phyloP scores from a whole-genome alignment of 768 basidiomycete species.

The Lentinus brumalis region DNA sequence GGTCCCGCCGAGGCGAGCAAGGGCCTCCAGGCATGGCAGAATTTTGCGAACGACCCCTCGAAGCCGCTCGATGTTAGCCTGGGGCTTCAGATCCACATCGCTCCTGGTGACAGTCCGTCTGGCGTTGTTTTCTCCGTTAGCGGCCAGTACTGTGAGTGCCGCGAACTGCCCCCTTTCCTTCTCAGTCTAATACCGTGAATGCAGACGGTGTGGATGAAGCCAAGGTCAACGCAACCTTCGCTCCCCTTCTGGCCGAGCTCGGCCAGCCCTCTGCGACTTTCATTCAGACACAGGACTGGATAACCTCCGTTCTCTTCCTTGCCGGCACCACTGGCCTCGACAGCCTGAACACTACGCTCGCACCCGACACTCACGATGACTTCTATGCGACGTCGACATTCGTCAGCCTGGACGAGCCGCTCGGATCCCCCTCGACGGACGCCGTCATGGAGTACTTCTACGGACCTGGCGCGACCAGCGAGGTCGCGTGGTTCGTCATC shows the following conservation, averaged over 20 bases:
- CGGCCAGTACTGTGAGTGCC: background rate
- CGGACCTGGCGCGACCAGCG: background rate
- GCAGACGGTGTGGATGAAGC: background rate
- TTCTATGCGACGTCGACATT: conserved; percentile 1
- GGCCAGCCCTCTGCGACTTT: background rate
- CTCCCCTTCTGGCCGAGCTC: background rate
- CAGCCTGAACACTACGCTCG: background rate
- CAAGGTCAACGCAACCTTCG: background rate
- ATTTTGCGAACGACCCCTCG: background rate
- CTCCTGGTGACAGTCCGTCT: background rate
- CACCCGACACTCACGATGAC: background rate
- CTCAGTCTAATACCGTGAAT: background rate
- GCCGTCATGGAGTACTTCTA: background rate
- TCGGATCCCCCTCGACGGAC: background rate
- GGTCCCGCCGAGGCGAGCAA: background rate
- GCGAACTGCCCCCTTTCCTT: background rate
- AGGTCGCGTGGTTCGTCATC: conserved; percentile 1
- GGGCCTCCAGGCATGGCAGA: conserved; percentile 5
- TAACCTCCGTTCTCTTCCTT: background rate
- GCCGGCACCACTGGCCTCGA: background rate
- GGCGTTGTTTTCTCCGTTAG: background rate
- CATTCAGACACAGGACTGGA: background rate
- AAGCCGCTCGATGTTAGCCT: background rate
- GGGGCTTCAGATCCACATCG: conserved; percentile 1
- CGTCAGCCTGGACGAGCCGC: background rate